Conservation (phyloP, 805 yeast genomes). For the Schizosaccharomyces japonicus region DNA sequence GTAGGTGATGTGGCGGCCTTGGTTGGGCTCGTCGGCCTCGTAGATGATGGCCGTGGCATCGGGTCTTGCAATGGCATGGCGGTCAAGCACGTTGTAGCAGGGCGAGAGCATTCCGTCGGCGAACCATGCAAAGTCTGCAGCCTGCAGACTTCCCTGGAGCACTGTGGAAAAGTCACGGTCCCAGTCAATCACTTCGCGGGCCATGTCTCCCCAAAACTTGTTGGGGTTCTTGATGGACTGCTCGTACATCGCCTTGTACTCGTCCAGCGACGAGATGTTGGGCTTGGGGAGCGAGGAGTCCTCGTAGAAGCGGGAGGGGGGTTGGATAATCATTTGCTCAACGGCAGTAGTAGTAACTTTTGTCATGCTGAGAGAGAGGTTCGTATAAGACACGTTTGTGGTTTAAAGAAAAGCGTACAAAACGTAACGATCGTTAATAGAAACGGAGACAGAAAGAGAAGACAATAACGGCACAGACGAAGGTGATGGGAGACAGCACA, state of each 20-base stretch:
- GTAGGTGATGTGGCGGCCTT: slow-evolving; percentile 53
- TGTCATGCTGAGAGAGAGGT: too few relatives aligned
- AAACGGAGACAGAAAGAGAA: too few relatives aligned
- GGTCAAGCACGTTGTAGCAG: slow-evolving; percentile 75
- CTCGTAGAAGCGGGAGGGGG: slow-evolving; percentile 18
- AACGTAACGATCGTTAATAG: too few relatives aligned
- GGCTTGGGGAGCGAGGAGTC: slow-evolving; percentile 36
- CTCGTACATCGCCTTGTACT: slow-evolving; percentile 45
- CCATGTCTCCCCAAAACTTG: slow-evolving; percentile 54
- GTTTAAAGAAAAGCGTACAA: too few relatives aligned
- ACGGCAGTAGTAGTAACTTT: background rate
- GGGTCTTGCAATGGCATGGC: slow-evolving; percentile 78
- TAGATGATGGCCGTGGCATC: slow-evolving; percentile 47
- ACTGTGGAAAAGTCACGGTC: slow-evolving; percentile 49
- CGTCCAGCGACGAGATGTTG: slow-evolving; percentile 34
- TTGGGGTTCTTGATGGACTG: slow-evolving; percentile 63
- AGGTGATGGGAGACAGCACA: too few relatives aligned
- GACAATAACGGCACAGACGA: too few relatives aligned
- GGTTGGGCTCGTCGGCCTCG: slow-evolving; percentile 77
- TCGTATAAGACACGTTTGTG: too few relatives aligned
- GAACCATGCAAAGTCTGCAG: slow-evolving; percentile 84
- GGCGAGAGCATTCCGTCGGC: slow-evolving; percentile 85
- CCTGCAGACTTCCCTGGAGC: slow-evolving; percentile 34
- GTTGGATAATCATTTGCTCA: background rate
- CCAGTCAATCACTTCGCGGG: slow-evolving; percentile 55